phyloP scores from a whole-genome alignment of 75 land plant species.

The Gnetum montanum region DNA sequence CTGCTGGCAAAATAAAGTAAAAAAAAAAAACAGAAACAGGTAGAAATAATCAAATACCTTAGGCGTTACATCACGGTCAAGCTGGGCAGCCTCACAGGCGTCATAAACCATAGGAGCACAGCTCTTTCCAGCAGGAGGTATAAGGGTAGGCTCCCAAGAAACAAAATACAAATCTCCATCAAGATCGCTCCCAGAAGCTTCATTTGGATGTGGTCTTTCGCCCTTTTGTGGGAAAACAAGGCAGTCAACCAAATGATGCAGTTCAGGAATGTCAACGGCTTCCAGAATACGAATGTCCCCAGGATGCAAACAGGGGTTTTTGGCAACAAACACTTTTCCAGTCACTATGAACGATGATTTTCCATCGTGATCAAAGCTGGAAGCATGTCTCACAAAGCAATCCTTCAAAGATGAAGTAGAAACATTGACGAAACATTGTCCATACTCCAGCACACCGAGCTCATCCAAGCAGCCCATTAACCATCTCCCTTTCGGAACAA shows the following conservation, averaged over 20 bases:
- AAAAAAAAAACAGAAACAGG: no score
- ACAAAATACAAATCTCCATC: constrained; percentile 96
- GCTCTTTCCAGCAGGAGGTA: constrained; percentile 67
- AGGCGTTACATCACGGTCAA: no score
- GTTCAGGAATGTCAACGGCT: constrained; percentile 75
- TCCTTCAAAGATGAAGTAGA: constrained; percentile 41
- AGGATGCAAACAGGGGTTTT: constrained; percentile 95
- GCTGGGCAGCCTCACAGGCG: constrained; percentile 23
- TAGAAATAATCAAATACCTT: no score
- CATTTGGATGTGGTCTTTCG: constrained; percentile 80
- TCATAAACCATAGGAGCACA: constrained; percentile 72
- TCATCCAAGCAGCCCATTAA: constrained; percentile 91
- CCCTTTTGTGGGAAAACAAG: constrained; percentile 88
- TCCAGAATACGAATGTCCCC: constrained; percentile 84
- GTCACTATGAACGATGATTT: constrained; percentile 27
- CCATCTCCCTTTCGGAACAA: constrained; percentile 80
- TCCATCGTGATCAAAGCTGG: constrained; percentile 17
- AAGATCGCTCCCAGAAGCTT: constrained; percentile 94
- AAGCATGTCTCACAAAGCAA: constrained; percentile 34
- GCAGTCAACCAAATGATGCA: constrained; percentile 80
- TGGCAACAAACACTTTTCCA: constrained; percentile 68
- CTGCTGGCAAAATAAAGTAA: no score
- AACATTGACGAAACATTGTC: constrained; percentile 79
- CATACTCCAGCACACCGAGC: constrained; percentile 53
- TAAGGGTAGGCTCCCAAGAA: constrained; percentile 69